Evolutionary conservation across 2,329 filamentous ascomycete species (phyloP), one percentile per base, ranked within the genome.

Genomic region (Botryosphaeria dothidea): DNA sequence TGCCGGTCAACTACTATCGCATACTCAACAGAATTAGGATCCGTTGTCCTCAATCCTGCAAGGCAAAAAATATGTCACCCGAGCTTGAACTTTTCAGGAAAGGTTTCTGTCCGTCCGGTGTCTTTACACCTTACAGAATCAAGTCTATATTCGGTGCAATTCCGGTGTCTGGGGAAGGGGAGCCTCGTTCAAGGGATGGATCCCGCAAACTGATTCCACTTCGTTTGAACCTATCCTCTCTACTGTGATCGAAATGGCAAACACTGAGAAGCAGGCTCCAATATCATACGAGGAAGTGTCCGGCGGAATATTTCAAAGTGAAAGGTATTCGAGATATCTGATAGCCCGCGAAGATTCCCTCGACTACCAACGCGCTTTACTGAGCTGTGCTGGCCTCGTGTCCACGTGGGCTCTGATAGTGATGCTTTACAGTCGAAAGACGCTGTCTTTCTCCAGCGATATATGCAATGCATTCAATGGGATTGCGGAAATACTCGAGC

Each of bases 301-400:
- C n/a, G n/a, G n/a, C n/a, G n/a, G n/a, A n/a, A n/a, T n/a, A n/a
- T n/a, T n/a, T n/a, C n/a, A n/a, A n/a, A n/a, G n/a, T n/a, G n/a
- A n/a, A n/a, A n/a, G n/a, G n/a, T n/a, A n/a, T n/a, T n/a, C n/a
- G n/a, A n/a, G n/a, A 45, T 1, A 45, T 5, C 41, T 9, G n/a
- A 7, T 3, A n/a, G 19, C 1, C 5, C 19, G 41, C 31, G 45
- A 48, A 25, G 38, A 43, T 43, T 13, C 4, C 3, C 19, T 25
- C 3, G 9, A 11, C 4, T 51, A n/a, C 6, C n/a, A n/a, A n/a
- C n/a, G n/a, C n/a, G n/a, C n/a, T 34, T 3, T 54, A n/a, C 19
- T 21, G 0, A 31, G 3, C 3, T 23, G 7, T 1, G 17, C 8
- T 3, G 23, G 9, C 9, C 4, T 3, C 2, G 4, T 0, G 0